Evolutionary conservation across 169 alveolate species (phyloP), one percentile per base, ranked within the genome.

Genomic region (Miamiensis avidus): DNA sequence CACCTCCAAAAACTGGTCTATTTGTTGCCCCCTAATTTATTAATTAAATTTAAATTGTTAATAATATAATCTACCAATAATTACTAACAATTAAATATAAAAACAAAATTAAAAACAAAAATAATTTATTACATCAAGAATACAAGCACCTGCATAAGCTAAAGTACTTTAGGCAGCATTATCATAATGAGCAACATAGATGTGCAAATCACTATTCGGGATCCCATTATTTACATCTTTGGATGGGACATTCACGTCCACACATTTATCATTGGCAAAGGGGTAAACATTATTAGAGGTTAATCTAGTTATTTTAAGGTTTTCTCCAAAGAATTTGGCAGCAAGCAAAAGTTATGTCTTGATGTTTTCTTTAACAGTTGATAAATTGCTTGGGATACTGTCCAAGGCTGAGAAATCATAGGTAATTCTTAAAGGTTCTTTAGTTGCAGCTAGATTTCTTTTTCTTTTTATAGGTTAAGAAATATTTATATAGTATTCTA

Each of bases 1-100:
- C 76, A 49, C 84, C 64, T 0, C 84, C 84, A 34, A 79, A 49
- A 64, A 29, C 65, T 25, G 84, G 84, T 79, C 84, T 79, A 0
- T 0, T 79, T 49, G 74, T 0, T 0, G 31, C 30, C 0, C 30
- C n/a, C n/a, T n/a, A n/a, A n/a, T n/a, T n/a, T n/a, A n/a, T n/a
- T n/a, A n/a, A n/a, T n/a, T n/a, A n/a, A n/a, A n/a, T n/a, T n/a
- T n/a, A n/a, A n/a, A n/a, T n/a, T n/a, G n/a, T n/a, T n/a, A n/a
- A n/a, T n/a, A n/a, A n/a, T n/a, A n/a, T n/a, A n/a, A n/a, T n/a
- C n/a, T n/a, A n/a, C n/a, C n/a, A n/a, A n/a, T n/a, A n/a, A n/a
- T n/a, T n/a, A n/a, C n/a, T n/a, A n/a, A n/a, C n/a, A n/a, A n/a
- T n/a, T n/a, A n/a, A n/a, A n/a, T n/a, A n/a, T n/a, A n/a, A n/a